These are phyloP conservation scores for Sporothrix mexicana DNA, from an alignment of 2,329 filamentous ascomycete species.

Conservation along the genomic window DNA sequence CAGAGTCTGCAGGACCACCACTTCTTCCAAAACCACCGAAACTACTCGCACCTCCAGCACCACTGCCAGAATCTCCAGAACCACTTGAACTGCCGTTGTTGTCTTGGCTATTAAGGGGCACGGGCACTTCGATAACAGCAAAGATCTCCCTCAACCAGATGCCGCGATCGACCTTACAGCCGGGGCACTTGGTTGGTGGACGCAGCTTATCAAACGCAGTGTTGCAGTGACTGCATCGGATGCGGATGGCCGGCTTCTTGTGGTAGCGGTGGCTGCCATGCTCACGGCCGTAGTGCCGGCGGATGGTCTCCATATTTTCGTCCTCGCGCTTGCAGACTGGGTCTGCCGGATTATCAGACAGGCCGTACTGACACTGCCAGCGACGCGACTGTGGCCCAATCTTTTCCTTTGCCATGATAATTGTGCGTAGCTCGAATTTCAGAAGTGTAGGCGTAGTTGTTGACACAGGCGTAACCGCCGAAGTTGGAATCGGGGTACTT, in stretches of 20 bases:
- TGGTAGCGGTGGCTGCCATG: constrained; percentile 37
- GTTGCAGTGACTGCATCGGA: constrained; percentile 33
- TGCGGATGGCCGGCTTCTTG: constrained; percentile 27
- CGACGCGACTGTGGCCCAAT: constrained; percentile 31
- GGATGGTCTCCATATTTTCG: constrained; percentile 37
- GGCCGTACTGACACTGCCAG: constrained; percentile 37
- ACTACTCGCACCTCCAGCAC: not conserved
- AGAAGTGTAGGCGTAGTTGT: constrained; percentile 11
- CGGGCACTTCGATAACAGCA: constrained; percentile 35
- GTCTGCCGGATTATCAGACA: constrained; percentile 18
- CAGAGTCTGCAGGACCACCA: not conserved
- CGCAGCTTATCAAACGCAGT: not conserved
- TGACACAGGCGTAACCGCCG: not conserved
- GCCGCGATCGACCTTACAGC: constrained; percentile 24
- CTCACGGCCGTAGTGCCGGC: constrained; percentile 39
- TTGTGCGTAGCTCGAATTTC: constrained; percentile 32
- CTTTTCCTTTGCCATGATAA: constrained; percentile 35
- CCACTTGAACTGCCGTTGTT: not conserved
- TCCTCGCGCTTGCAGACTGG: constrained; percentile 37
- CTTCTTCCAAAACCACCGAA: not conserved
- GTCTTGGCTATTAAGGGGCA: constrained; percentile 13
- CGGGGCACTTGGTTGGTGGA: constrained; percentile 29
- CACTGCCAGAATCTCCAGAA: not conserved
- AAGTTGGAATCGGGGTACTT: not conserved
- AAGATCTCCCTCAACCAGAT: constrained; percentile 36